Evolutionary conservation across 1,284 basidiomycete genomes (phyloP), one percentile per base, ranked within the genome.

Genomic region (Pisolithus thermaeus): DNA sequence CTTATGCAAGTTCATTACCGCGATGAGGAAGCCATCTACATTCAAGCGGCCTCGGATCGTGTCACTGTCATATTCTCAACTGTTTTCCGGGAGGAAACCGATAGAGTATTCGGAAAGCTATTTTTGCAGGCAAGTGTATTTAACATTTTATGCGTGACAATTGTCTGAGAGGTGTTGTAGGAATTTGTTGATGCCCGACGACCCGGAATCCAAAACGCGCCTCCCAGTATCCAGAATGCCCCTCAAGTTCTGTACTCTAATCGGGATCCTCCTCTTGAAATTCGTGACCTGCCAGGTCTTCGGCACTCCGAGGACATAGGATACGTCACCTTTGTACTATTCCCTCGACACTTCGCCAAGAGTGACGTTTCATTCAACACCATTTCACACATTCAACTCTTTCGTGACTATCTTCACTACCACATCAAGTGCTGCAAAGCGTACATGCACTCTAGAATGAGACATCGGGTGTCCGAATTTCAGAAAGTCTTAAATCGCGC

Each of bases 401-500:
- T 99, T 87, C 81, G 97, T 49, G 94, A 98, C 71, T 98, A 98
- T 68, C 78, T 99, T 37, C 97, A 99, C 73, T 99, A 99, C 72
- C 97, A 99, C 72, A 97, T 99, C 82, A 99, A 96, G 68, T 98
- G 96, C 71, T 95, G 90, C 50, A 99, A 99, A 71, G 97, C 96
- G 1, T 99, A 99, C 74, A 96, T 99, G 92, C 97, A 99, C 72
- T 96, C 92, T 23, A 79, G 97, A 47, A 97, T 99, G 95, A 81
- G 97, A 55, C 81, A 89, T 66, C 84, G 97, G 23, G 97, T 97
- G 12, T 84, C 90, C 14, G 94, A 98, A 71, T 99, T 99, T 77
- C 87, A 97, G 72, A 99, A 99, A 75, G 85, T 99, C 46, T 76
- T 99, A 62, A 99, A 99, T 69, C 77, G 97, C 47, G 96, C 97